Conservation (phyloP, 2,329 filamentous ascomycete species). For the Parastagonospora avenae region DNA sequence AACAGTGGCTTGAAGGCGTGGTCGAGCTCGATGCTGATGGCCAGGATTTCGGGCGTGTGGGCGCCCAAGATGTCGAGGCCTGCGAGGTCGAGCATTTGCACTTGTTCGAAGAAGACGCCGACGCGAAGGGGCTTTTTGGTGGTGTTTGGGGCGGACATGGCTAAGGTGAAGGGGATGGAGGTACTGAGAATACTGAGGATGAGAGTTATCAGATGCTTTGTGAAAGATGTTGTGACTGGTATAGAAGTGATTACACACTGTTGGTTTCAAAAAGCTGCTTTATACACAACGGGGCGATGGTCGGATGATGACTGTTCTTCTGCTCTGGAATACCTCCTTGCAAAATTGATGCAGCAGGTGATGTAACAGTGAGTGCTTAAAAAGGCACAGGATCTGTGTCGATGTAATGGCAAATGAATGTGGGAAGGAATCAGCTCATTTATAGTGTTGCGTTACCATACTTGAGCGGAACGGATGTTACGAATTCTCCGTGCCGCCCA, state of each 20-base stretch:
- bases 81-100: conserved; percentile 49
- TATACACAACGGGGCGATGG: no score
- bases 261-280: no score
- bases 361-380: no score
- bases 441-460: not conserved
- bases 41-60: conserved; percentile 35
- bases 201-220: not conserved
- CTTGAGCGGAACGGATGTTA: conserved; percentile 6
- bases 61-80: conserved; percentile 50
- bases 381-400: no score
- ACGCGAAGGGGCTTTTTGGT: conserved; percentile 42
- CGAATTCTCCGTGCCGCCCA: not conserved
- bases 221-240: no score
- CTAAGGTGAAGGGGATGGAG: not conserved
- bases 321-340: no score
- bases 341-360: no score
- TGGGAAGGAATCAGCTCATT: not conserved
- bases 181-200: not conserved
- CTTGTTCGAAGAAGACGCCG: conserved; percentile 47
- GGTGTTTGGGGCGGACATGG: not conserved
- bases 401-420: no score
- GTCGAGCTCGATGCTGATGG: conserved; percentile 16
- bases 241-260: no score
- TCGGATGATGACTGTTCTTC: no score
- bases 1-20: conserved; percentile 18